These are phyloP conservation scores for Volvox carteri DNA, from an alignment of 163 green algal species.

Conservation along the genomic window DNA sequence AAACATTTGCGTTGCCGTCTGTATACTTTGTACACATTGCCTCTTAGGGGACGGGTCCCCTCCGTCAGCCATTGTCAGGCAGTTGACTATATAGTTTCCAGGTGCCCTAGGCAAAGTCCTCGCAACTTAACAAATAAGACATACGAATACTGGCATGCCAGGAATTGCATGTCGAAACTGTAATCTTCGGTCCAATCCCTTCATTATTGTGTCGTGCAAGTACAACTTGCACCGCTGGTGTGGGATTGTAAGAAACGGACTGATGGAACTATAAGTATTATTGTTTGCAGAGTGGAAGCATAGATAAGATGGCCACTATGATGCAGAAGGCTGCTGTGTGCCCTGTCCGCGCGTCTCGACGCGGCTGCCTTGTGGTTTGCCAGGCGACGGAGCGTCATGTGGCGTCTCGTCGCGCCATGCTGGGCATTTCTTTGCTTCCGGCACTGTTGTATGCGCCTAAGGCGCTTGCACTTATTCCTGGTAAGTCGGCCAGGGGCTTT, in stretches of 20 bases:
- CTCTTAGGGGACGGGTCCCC: slow-evolving; percentile 23
- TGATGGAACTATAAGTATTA: too few relatives aligned
- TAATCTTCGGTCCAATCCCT: too few relatives aligned
- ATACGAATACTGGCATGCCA: too few relatives aligned
- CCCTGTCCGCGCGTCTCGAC: background rate
- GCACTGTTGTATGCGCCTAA: slow-evolving; percentile 22
- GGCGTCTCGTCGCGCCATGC: slow-evolving; percentile 33
- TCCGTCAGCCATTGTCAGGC: slow-evolving; percentile 10
- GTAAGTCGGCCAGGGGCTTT: background rate
- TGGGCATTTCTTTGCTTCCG: slow-evolving; percentile 20
- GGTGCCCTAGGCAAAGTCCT: background rate
- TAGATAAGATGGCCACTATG: slow-evolving; percentile 12
- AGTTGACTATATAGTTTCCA: background rate
- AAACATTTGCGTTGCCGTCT: background rate
- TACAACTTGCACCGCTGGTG: background rate
- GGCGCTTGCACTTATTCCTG: slow-evolving; percentile 38
- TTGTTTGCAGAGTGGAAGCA: too few relatives aligned
- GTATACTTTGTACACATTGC: background rate
- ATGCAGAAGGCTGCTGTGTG: background rate
- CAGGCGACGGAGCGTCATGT: background rate
- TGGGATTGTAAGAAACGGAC: too few relatives aligned
- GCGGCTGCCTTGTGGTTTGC: slow-evolving; percentile 4
- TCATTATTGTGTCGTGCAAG: background rate
- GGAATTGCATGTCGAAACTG: too few relatives aligned
- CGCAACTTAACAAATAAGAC: too few relatives aligned